Conservation (phyloP, 2,329 filamentous ascomycete species). For the Penicillium sp. region DNA sequence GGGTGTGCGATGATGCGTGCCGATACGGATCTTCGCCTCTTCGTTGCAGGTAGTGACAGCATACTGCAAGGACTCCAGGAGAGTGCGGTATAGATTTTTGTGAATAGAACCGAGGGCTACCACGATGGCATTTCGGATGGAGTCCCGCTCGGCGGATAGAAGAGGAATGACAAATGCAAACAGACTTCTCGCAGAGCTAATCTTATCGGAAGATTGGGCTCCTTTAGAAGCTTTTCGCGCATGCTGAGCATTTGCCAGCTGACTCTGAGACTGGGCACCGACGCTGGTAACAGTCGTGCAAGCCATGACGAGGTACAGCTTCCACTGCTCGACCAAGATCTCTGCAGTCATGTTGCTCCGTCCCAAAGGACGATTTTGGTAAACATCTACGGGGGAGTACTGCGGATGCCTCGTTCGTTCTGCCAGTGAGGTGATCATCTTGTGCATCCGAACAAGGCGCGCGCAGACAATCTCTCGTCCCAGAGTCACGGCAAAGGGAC, state of each 20-base stretch:
- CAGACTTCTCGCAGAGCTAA: slow-evolving; percentile 82
- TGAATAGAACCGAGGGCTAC: slow-evolving; percentile 93
- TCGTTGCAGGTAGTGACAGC: slow-evolving; percentile 85
- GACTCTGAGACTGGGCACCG: slow-evolving; percentile 64
- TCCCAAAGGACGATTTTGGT: slow-evolving; percentile 45
- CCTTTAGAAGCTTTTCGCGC: slow-evolving; percentile 76
- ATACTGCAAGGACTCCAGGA: slow-evolving; percentile 87
- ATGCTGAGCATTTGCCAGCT: slow-evolving; percentile 70
- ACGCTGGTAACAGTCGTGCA: slow-evolving; percentile 92
- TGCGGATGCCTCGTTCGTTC: slow-evolving; percentile 66
- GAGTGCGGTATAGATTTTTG: slow-evolving; percentile 84
- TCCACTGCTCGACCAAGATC: slow-evolving; percentile 95
- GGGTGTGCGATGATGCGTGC: slow-evolving; percentile 75
- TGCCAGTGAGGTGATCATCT: slow-evolving; percentile 75
- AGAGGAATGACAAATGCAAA: slow-evolving; percentile 92
- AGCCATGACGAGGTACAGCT: slow-evolving; percentile 93
- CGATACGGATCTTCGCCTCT: slow-evolving; percentile 79
- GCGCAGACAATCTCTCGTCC: slow-evolving; percentile 92
- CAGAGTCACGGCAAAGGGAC: slow-evolving; percentile 86
- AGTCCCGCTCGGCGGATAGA: slow-evolving; percentile 75
- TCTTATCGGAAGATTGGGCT: slow-evolving; percentile 70
- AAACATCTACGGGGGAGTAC: slow-evolving; percentile 40
- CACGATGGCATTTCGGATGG: slow-evolving; percentile 87
- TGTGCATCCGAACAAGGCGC: slow-evolving; percentile 89
- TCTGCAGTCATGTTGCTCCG: slow-evolving; percentile 73